phyloP scores from a whole-genome alignment of 164 flowering plant genomes.

The Aristolochia californica region DNA sequence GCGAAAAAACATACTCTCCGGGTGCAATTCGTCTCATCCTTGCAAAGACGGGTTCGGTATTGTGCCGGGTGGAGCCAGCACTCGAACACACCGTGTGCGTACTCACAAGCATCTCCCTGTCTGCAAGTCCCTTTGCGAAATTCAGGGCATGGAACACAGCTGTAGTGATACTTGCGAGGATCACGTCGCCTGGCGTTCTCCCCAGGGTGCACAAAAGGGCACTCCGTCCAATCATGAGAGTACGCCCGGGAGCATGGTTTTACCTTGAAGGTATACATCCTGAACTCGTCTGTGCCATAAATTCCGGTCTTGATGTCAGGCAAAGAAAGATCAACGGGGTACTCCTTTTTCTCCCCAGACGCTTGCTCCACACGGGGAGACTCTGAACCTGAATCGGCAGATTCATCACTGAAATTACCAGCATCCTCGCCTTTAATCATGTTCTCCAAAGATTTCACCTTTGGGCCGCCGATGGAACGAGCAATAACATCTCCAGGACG shows the following conservation, averaged over 20 bases:
- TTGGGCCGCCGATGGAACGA: conserved; percentile 23
- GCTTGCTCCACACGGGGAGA: conserved; percentile 21
- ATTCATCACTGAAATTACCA: neutral
- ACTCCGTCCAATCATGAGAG: conserved; percentile 71
- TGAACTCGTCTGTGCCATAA: conserved; percentile 52
- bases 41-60: conserved; percentile 53
- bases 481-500: conserved; percentile 42
- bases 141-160: conserved; percentile 67
- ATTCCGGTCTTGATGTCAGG: conserved; percentile 58
- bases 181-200: conserved; percentile 64
- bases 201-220: conserved; percentile 68
- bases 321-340: conserved; percentile 46
- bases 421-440: conserved; percentile 12
- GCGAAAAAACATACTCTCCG: conserved; percentile 61
- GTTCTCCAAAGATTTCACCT: conserved; percentile 21
- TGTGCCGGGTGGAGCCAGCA: conserved; percentile 71
- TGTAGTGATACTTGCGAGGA: conserved; percentile 52
- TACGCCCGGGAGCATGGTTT: conserved; percentile 60
- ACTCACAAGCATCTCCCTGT: conserved; percentile 54
- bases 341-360: conserved; percentile 40
- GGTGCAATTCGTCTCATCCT: conserved; percentile 39
- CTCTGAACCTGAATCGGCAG: too few species aligned
- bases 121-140: conserved; percentile 50
- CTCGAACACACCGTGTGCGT: conserved; percentile 69
- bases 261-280: conserved; percentile 57